A percentile compares a stretch with the other conserved stretches of the same genome.
phyloP scores from a whole-genome alignment of 2,329 filamentous ascomycete genomes.

The Aspergillus sp. region DNA sequence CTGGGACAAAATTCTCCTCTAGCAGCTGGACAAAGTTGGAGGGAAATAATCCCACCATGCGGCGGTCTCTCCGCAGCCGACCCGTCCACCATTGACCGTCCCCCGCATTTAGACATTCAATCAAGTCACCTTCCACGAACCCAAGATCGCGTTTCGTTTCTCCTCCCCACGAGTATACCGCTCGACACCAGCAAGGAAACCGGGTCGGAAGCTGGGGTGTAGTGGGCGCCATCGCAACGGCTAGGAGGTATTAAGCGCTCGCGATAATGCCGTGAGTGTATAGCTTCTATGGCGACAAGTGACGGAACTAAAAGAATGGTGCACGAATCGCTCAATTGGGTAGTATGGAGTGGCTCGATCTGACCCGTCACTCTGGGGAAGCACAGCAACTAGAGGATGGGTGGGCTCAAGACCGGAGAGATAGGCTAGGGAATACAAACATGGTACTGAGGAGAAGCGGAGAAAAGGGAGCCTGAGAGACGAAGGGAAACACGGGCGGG shows the following conservation, averaged over 20 bases:
- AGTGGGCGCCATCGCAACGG: constrained; percentile 44
- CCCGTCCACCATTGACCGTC: constrained; percentile 99
- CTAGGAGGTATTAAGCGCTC: constrained; percentile 3
- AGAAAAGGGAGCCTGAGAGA: constrained; percentile 1
- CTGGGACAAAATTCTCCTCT: constrained; percentile 77
- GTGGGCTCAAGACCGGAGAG: constrained; percentile 8
- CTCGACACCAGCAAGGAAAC: constrained; percentile 90
- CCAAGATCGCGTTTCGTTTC: constrained; percentile 94
- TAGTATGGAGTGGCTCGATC: not conserved
- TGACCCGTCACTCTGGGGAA: constrained; percentile 1
- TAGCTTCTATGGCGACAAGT: not conserved
- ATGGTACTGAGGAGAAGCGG: constrained; percentile 10
- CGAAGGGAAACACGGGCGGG: constrained; percentile 1
- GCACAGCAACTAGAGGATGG: constrained; percentile 1
- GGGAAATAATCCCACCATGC: constrained; percentile 89
- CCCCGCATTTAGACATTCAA: constrained; percentile 96
- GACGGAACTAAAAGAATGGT: not conserved
- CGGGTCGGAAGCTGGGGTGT: constrained; percentile 64
- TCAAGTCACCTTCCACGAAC: constrained; percentile 95
- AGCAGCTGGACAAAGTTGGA: constrained; percentile 96
- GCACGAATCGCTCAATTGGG: not conserved
- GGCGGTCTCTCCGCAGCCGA: constrained; percentile 80
- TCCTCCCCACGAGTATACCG: constrained; percentile 90
- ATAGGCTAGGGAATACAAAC: constrained; percentile 12
- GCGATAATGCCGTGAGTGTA: not conserved